These are phyloP conservation scores for Fusarium virguliforme DNA, from an alignment of 2,329 filamentous ascomycete genomes.

Conservation along the genomic window DNA sequence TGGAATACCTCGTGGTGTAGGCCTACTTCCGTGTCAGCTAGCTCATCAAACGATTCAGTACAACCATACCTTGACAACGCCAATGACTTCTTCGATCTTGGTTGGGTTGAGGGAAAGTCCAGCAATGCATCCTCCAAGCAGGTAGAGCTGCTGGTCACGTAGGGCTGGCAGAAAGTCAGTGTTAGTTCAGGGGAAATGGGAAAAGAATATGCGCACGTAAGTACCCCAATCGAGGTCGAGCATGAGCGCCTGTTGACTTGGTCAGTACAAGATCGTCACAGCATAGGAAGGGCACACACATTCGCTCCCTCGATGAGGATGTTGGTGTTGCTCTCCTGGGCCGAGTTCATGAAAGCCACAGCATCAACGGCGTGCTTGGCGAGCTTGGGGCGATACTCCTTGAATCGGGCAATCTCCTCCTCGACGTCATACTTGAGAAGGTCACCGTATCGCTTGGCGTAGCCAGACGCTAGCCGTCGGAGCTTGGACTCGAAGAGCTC, in stretches of 20 bases:
- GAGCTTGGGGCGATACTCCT: conserved; percentile 71
- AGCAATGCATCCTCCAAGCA: conserved; percentile 9
- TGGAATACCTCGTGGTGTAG: conserved; percentile 2
- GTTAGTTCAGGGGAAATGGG: not conserved
- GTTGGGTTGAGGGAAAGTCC: conserved; percentile 17
- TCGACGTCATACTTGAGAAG: conserved; percentile 77
- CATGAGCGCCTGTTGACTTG: conserved; percentile 20
- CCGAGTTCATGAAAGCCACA: conserved; percentile 73
- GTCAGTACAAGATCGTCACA: conserved; percentile 1
- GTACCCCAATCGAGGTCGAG: conserved; percentile 18
- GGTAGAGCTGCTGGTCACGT: conserved; percentile 1
- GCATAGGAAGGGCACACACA: conserved; percentile 56
- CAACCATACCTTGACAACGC: conserved; percentile 12
- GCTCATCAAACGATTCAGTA: not conserved
- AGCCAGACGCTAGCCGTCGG: conserved; percentile 71
- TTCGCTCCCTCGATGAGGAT: conserved; percentile 78
- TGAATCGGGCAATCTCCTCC: conserved; percentile 76
- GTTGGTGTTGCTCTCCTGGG: conserved; percentile 70
- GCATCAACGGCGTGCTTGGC: conserved; percentile 76
- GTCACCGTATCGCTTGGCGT: conserved; percentile 77
- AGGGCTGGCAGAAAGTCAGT: not conserved
- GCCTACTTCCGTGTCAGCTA: not conserved
- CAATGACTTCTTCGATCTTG: conserved; percentile 17
- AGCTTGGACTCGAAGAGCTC: conserved; percentile 77
- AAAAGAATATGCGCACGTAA: not conserved